Evolutionary conservation across 1,284 basidiomycete species (phyloP).

Genomic region (Sutorius eximius): DNA sequence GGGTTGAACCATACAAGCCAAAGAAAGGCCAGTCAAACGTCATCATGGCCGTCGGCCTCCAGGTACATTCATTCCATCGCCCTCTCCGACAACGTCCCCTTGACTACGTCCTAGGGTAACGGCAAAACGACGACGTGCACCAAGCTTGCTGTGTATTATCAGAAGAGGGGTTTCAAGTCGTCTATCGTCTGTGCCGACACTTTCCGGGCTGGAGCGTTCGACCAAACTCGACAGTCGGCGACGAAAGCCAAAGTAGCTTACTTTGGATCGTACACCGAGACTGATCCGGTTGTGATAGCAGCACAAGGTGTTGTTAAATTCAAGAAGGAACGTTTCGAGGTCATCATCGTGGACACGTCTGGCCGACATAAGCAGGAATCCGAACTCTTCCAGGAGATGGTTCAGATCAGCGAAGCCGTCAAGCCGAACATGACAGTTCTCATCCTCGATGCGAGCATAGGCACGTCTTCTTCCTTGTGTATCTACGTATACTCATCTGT

Average conservation of each 20-base stretch:
- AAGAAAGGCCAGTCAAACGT: constrained; percentile 95
- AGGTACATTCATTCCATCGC: constrained; percentile 49
- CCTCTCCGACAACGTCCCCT: constrained; percentile 3
- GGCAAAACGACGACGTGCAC: constrained; percentile 99
- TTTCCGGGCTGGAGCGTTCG: constrained; percentile 99
- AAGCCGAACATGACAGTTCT: constrained; percentile 93
- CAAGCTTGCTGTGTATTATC: constrained; percentile 96
- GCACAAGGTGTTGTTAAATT: constrained; percentile 95
- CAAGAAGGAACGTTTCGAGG: constrained; percentile 96
- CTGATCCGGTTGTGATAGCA: constrained; percentile 95
- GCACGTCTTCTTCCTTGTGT: constrained; percentile 36
- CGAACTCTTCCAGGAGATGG: constrained; percentile 98
- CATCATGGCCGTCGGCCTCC: constrained; percentile 96
- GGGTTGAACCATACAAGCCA: constrained; percentile 92
- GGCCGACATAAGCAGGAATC: constrained; percentile 97
- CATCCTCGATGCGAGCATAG: constrained; percentile 86
- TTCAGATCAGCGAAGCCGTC: constrained; percentile 91
- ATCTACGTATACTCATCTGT: constrained; percentile 10
- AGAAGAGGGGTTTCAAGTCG: constrained; percentile 96
- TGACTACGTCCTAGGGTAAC: constrained; percentile 67
- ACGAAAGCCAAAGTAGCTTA: constrained; percentile 99
- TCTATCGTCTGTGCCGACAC: constrained; percentile 99
- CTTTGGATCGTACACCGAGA: constrained; percentile 99
- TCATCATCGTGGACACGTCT: constrained; percentile 98
- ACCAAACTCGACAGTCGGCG: constrained; percentile 93